Conservation (phyloP, 2,329 filamentous ascomycete species). For the Clonostachys rhizophaga region DNA sequence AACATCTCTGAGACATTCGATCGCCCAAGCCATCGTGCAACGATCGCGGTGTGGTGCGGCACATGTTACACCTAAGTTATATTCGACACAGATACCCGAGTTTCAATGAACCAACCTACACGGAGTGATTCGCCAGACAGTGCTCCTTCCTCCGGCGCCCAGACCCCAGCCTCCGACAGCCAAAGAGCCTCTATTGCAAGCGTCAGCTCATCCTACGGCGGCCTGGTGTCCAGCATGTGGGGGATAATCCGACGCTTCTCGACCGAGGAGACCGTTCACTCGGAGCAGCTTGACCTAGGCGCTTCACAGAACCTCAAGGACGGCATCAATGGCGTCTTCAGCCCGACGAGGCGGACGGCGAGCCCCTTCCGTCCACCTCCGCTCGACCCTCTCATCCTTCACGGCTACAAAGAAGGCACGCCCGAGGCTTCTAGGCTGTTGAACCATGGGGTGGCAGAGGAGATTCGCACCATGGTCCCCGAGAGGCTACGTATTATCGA, state of each 20-base stretch:
- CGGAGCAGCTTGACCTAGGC: conserved; percentile 10
- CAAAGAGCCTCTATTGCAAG: neutral
- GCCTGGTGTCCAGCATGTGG: conserved; percentile 28
- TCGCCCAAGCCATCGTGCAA: too few relatives aligned
- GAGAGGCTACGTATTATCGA: conserved; percentile 83
- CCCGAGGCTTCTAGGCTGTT: conserved; percentile 60
- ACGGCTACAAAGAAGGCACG: conserved; percentile 60
- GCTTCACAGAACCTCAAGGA: conserved; percentile 16
- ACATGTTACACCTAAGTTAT: too few relatives aligned
- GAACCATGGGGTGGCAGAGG: conserved; percentile 73
- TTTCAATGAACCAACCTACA: neutral
- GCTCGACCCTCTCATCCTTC: conserved; percentile 72
- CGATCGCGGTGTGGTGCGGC: too few relatives aligned
- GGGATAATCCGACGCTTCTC: conserved; percentile 67
- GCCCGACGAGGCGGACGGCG: conserved; percentile 46
- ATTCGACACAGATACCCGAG: neutral
- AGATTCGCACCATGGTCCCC: conserved; percentile 85
- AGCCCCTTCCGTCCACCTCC: conserved; percentile 87
- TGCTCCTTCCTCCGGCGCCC: conserved; percentile 3
- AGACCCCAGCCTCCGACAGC: conserved; percentile 2
- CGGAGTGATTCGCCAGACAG: conserved; percentile 2
- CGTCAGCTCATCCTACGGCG: conserved; percentile 11
- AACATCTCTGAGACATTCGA: too few relatives aligned
- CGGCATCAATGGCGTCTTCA: conserved; percentile 54
- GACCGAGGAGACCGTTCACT: conserved; percentile 28